Evolutionary conservation across 2,329 filamentous ascomycete species (phyloP).

Genomic region (Xylaria polymorpha): DNA sequence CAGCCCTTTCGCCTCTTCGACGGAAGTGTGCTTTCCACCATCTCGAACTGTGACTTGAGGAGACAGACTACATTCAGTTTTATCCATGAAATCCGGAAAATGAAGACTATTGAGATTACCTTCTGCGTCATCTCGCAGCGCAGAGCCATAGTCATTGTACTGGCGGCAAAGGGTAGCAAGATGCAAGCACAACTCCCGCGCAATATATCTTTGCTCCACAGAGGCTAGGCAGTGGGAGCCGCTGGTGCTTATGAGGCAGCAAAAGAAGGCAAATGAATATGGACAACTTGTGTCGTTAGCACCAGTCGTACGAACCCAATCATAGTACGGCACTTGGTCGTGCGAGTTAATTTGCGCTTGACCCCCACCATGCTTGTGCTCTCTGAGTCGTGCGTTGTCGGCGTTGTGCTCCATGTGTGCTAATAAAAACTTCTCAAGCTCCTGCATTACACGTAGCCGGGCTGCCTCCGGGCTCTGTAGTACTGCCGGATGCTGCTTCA

Average conservation of each 20-base stretch:
- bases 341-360: not conserved
- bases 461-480: not conserved
- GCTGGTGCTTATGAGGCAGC: not conserved
- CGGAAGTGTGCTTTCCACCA: not conserved
- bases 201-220: not conserved
- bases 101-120: slow-evolving; percentile 10
- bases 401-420: not conserved
- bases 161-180: slow-evolving; percentile 15
- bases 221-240: not conserved
- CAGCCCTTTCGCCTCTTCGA: not conserved
- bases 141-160: slow-evolving; percentile 27
- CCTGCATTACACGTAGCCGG: not conserved
- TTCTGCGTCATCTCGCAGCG: slow-evolving; percentile 2
- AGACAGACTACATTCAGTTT: too few relatives aligned
- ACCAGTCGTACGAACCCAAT: not conserved
- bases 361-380: not conserved
- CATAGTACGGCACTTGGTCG: not conserved
- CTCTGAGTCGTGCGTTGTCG: not conserved
- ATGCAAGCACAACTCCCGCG: not conserved
- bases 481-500: not conserved
- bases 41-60: not conserved
- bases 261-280: slow-evolving; percentile 5
- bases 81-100: slow-evolving; percentile 14
- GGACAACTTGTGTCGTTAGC: slow-evolving; percentile 12
- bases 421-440: not conserved